Conservation (phyloP, 768 basidiomycete genomes). For the Tulasnella sp. region DNA sequence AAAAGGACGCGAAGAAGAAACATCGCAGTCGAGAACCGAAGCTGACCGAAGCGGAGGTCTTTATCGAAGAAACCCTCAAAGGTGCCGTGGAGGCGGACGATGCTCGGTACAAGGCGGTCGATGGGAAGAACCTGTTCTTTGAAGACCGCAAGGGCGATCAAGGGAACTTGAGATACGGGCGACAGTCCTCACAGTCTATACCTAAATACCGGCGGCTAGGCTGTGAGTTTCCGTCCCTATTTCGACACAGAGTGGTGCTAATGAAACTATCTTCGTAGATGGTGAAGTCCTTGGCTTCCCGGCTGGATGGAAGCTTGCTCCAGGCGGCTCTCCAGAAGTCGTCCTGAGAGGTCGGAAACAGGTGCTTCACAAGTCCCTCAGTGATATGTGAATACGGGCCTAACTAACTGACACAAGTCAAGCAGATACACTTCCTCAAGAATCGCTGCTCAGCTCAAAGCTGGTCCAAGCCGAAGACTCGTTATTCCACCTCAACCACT, state of each 20-base stretch:
- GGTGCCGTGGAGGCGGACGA: neutral
- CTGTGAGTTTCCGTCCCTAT: conserved; percentile 38
- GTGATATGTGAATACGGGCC: neutral
- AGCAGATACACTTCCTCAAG: conserved; percentile 4
- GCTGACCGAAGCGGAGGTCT: conserved; percentile 1
- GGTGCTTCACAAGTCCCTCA: neutral
- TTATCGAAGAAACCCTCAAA: conserved; percentile 1
- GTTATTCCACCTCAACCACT: neutral
- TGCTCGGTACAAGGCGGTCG: neutral
- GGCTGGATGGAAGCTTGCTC: conserved; percentile 20
- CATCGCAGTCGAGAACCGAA: neutral
- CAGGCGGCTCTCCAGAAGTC: neutral
- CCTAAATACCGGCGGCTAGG: conserved; percentile 56
- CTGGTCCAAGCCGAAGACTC: conserved; percentile 3
- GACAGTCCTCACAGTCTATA: conserved; percentile 51
- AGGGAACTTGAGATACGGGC: conserved; percentile 43
- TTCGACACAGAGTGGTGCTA: neutral
- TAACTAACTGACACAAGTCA: neutral
- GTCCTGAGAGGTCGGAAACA: neutral
- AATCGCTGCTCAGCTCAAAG: neutral
- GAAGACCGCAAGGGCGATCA: conserved; percentile 16
- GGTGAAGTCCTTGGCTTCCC: conserved; percentile 60
- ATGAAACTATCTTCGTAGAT: conserved; percentile 31
- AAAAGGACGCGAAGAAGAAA: neutral
- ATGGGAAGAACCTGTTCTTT: conserved; percentile 5